These are phyloP conservation scores for Solanum pinnatisectum DNA, from an alignment of 257 asterid species.

Conservation along the genomic window DNA sequence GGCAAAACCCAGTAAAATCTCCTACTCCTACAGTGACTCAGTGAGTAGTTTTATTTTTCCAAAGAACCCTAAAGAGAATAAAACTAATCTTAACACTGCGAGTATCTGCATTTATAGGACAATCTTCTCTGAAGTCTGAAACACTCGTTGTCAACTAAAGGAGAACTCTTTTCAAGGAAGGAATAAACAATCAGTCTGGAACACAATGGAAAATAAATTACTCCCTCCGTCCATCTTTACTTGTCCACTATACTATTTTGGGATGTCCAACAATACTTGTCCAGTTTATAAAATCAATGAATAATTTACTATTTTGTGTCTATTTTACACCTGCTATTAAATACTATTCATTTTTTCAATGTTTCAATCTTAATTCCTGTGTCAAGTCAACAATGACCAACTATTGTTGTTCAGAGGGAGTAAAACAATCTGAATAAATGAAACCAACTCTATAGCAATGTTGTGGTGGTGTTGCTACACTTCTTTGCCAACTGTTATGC, in stretches of 20 bases:
- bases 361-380: no score
- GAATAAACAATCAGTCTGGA: not conserved
- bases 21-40: no score
- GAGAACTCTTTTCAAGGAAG: not conserved
- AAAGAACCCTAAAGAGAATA: not conserved
- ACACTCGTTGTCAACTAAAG: not conserved
- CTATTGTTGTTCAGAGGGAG: no score
- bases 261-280: no score
- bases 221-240: no score
- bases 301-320: no score
- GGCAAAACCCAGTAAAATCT: not conserved
- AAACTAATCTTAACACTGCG: not conserved
- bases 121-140: not conserved
- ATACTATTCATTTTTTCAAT: no score
- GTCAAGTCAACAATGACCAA: no score
- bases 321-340: no score
- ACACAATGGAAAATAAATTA: not conserved
- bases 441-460: not conserved
- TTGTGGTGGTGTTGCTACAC: not conserved
- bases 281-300: no score
- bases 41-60: not conserved
- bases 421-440: not conserved
- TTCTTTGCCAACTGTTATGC: not conserved
- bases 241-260: no score
- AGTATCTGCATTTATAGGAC: not conserved